Evolutionary conservation across 768 basidiomycete genomes (phyloP), one percentile per base, ranked within the genome.

Genomic region (Lentinula sp.): DNA sequence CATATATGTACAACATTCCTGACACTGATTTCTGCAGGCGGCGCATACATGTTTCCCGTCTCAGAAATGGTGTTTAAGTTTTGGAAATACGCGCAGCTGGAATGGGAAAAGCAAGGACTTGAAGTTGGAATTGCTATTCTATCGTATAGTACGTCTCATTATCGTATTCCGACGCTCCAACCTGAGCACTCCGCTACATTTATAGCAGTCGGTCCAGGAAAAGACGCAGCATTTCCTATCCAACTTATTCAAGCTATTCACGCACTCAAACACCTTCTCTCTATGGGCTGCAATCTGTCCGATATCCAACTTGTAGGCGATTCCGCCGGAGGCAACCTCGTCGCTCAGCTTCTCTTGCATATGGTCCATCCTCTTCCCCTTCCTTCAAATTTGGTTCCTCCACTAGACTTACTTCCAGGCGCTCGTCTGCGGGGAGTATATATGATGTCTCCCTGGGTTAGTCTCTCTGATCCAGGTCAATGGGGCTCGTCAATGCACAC

Each of bases 391-490:
- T 6, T 16, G 2, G 39, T 65, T n/a, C 39, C 55, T 28, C 64
- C 61, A 31, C 39, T 75, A 16, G 51, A 62, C 2, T 64, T 73
- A 13, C 43, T 64, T 15, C 10, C 45, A 32, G 45, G 48, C 9
- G 48, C 59, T 6, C 67, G 70, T 10, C 56, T 78, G 28, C 65
- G 70, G 32, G 73, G 74, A 2, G 69, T 67, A 3, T 74, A 69
- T 58, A 64, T 77, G 58, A 72, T 78, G 64, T 79, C 78, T 9
- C 64, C 67, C 6, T 70, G 65, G 68, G 54, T 64, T 15, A 39
- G 37, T 23, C 42, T 31, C 13, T 57, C 32, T 5, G 31, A 64
- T 60, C 49, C 66, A 75, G 32, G 48, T 62, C 32, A 67, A 61
- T 8, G 63, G 67, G 10, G 65, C 67, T 31, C 40, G 54, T 31